Percentiles rank a stretch among this genome's conserved stretches.
These are phyloP conservation scores for Gnomoniopsis smithogilvyi DNA, from an alignment of 2,329 filamentous ascomycete genomes.

Conservation along the genomic window DNA sequence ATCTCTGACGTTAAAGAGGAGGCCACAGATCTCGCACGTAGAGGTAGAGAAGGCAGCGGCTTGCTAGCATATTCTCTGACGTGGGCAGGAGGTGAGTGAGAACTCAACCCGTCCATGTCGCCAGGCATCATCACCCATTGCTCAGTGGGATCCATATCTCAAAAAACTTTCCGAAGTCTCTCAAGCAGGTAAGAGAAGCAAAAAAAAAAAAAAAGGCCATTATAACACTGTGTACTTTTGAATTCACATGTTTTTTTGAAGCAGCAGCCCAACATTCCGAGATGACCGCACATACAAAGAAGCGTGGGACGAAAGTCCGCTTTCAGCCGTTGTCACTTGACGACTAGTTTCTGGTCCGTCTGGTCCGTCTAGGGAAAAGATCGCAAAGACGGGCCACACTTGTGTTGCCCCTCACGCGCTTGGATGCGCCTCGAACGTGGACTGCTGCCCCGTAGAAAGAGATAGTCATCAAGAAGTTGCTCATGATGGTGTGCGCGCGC, in stretches of 20 bases:
- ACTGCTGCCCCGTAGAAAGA: not conserved
- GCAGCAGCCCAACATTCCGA: not conserved
- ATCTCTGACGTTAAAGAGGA: constrained; percentile 5
- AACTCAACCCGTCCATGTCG: not conserved
- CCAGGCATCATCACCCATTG: not conserved
- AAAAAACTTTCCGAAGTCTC: not conserved
- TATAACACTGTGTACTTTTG: not conserved
- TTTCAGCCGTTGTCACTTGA: constrained; percentile 13
- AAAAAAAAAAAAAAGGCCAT: not conserved
- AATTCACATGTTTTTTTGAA: not conserved
- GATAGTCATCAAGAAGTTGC: no score
- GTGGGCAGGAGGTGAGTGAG: not conserved
- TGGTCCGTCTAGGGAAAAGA: not conserved
- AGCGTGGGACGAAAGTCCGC: not conserved
- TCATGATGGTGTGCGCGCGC: no score
- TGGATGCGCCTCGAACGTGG: not conserved
- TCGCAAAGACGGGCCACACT: not conserved
- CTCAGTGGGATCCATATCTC: not conserved
- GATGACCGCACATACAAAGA: not conserved
- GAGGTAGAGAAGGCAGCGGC: constrained; percentile 14
- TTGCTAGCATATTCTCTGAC: not conserved
- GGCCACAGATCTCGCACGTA: not conserved
- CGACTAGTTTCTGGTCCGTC: not conserved
- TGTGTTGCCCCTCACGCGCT: not conserved
- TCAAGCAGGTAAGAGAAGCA: not conserved